These are phyloP conservation scores for Lactarius evosmus DNA, from an alignment of 768 basidiomycete species.

Conservation along the genomic window DNA sequence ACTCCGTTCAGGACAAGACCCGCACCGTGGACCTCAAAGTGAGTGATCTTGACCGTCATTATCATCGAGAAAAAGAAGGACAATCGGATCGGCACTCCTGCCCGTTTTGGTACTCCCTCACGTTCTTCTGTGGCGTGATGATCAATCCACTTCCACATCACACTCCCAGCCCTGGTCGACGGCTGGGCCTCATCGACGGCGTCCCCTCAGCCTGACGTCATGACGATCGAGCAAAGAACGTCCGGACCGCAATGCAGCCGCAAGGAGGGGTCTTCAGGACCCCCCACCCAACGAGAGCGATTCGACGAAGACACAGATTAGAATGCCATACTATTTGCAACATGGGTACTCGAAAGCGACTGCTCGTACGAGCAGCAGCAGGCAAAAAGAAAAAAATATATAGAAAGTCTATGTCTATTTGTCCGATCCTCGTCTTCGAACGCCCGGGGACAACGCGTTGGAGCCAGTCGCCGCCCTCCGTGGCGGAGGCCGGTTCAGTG, in stretches of 20 bases:
- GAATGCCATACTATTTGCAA: background rate
- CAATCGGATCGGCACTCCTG: too few relatives aligned
- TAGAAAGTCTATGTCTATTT: constrained; percentile 15
- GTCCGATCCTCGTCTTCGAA: constrained; percentile 17
- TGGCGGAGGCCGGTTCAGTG: constrained; percentile 29
- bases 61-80: background rate
- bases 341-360: background rate
- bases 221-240: background rate
- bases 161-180: background rate
- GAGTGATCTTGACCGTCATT: constrained; percentile 47
- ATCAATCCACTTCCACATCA: too few relatives aligned
- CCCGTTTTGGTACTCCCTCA: background rate
- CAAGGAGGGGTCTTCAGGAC: too few relatives aligned
- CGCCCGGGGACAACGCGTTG: background rate
- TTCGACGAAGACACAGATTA: too few relatives aligned
- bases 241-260: background rate
- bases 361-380: background rate
- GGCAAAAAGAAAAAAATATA: background rate
- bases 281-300: too few relatives aligned
- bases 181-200: background rate
- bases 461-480: constrained; percentile 26
- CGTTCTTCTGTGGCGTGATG: background rate
- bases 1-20: constrained; percentile 27
- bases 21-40: constrained; percentile 55
- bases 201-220: background rate